Percentiles rank a stretch among this genome's conserved stretches.
phyloP scores from a whole-genome alignment of 345 rosid genomes.

The Pistacia atlantica region DNA sequence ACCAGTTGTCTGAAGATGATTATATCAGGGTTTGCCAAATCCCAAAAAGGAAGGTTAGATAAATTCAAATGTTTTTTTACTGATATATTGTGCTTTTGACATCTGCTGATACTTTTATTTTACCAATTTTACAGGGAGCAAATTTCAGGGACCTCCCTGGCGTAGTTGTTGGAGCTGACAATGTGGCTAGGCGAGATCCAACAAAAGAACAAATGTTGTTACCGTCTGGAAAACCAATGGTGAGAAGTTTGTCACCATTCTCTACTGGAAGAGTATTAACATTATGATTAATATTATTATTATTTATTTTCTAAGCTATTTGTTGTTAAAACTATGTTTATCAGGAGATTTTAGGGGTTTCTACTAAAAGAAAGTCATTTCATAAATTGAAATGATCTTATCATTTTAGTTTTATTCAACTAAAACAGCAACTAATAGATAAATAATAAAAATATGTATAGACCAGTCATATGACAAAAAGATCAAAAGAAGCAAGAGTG shows the following conservation, averaged over 20 bases:
- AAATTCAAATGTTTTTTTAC: neutral
- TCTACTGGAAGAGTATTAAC: neutral
- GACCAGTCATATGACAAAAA: neutral
- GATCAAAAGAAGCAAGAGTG: neutral
- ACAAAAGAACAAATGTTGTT: constrained; percentile 44
- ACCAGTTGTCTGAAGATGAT: constrained; percentile 52
- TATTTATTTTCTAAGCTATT: too few species aligned
- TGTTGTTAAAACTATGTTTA: too few species aligned
- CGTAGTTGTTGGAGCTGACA: constrained; percentile 61
- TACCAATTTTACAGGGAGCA: constrained; percentile 64
- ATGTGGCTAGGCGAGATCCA: constrained; percentile 67
- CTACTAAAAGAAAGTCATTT: neutral
- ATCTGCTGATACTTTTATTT: constrained; percentile 20
- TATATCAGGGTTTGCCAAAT: constrained; percentile 72
- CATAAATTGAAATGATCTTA: neutral
- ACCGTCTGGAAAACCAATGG: constrained; percentile 89
- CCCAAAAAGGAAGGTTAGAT: constrained; percentile 80
- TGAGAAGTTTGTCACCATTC: constrained; percentile 31
- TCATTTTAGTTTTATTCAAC: neutral
- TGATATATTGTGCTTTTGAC: neutral
- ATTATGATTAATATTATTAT: neutral
- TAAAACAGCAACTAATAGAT: neutral
- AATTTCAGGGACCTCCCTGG: constrained; percentile 96
- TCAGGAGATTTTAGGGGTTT: neutral
- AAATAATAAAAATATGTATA: neutral